phyloP scores from a whole-genome alignment of 1,139 yeast genomes.

The Eremothecium coryli region DNA sequence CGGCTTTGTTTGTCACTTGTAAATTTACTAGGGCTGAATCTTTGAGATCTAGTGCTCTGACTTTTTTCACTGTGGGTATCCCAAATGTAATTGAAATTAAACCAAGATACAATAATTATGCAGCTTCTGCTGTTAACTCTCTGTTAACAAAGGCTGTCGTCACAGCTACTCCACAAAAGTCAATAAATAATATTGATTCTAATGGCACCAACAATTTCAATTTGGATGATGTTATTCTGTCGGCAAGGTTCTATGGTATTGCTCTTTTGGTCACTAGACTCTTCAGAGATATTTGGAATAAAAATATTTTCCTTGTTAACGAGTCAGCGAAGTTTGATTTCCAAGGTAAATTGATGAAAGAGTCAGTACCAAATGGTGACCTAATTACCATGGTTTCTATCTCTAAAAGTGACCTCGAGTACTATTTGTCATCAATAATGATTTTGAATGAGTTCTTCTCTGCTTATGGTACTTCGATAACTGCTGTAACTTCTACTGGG shows the following conservation, averaged over 20 bases:
- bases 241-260: conserved; percentile 91
- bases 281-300: conserved; percentile 70
- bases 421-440: conserved; percentile 50
- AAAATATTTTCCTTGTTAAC: conserved; percentile 49
- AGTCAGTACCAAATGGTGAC: conserved; percentile 13
- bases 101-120: conserved; percentile 29
- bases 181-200: conserved; percentile 8
- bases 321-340: conserved; percentile 36
- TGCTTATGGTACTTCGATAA: conserved; percentile 50
- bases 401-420: conserved; percentile 50
- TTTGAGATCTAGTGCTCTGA: conserved; percentile 34
- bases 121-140: conserved; percentile 25
- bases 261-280: conserved; percentile 70
- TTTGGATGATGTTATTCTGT: conserved; percentile 68
- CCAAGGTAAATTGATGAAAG: conserved; percentile 9
- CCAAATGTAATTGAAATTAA: conserved; percentile 33
- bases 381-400: conserved; percentile 31
- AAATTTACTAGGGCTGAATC: conserved; percentile 54
- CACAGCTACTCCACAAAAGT: conserved; percentile 19
- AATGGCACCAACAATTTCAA: conserved; percentile 19
- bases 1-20: conserved; percentile 75
- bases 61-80: conserved; percentile 33
- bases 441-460: conserved; percentile 51
- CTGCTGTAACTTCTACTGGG: conserved; percentile 43
- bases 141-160: conserved; percentile 21